Base-by-base conservation (phyloP, 805 yeast genomes). In the Kuraishia molischiana region DNA sequence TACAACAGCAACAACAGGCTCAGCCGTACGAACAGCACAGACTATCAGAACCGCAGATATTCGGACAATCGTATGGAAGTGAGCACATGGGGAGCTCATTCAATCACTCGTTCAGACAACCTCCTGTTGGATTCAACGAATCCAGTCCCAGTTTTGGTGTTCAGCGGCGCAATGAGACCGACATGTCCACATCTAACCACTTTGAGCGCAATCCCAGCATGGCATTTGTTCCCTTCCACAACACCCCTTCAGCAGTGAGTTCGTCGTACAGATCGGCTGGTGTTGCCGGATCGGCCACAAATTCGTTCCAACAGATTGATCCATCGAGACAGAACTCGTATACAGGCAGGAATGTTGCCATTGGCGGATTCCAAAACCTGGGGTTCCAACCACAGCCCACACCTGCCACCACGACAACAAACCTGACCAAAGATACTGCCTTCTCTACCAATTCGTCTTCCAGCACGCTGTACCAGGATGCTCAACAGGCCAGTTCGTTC, bases 321-420 rank as follows among this genome's bases (percentile, higher is more conserved):
- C 26, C 26, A 8, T 22, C 26, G 26, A 22, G 26, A 22, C 26
- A 22, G 26, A 22, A 22, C 26, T 49, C 2, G 34, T 38, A 29
- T 39, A 22, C 26, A 8, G 26, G 26, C 8, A 8, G 20, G n/a
- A 34, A 31, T 13, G 17, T 10, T 29, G 35, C 15, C 24, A 35
- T 19, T 11, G 22, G 14, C 33, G 36, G 28, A 20, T 43, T 19
- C 32, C 6, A 13, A n/a, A 35, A 20, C 24, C 21, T 19, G 20
- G 53, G 53, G 6, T 49, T 51, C 39, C 55, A 51, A 15, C 63
- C 59, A 19, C 62, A 60, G 28, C 67, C 69, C 19, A 53, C 67
- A 0, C 66, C 66, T 17, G 64, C 75, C 5, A 63, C 65, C 9
- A 74, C 82, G 8, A 75, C 82, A 3, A 75, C 82, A 1, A 67